Conservation (phyloP, 768 basidiomycete genomes). For the Rhizopogon vinicolor region DNA sequence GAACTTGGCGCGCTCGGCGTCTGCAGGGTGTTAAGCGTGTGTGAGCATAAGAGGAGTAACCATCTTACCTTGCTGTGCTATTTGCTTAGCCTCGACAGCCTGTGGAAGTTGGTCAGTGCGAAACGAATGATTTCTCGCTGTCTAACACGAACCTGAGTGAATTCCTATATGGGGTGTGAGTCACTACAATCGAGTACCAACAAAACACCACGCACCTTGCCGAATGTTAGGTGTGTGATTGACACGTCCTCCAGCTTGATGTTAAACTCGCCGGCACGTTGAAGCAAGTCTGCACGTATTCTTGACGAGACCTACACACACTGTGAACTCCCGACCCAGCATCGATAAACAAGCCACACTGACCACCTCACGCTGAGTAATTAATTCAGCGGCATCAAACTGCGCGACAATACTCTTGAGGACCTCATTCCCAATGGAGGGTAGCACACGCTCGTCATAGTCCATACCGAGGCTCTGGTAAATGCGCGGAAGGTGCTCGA, state of each 20-base stretch:
- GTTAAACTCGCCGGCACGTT: conserved; percentile 94
- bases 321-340: not conserved
- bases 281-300: conserved; percentile 87
- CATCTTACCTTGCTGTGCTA: conserved; percentile 91
- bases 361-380: conserved; percentile 97
- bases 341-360: conserved; percentile 22
- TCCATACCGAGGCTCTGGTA: conserved; percentile 94
- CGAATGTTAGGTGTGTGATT: conserved; percentile 87
- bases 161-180: conserved; percentile 56
- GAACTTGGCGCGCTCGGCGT: conserved; percentile 98
- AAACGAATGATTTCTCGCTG: not conserved
- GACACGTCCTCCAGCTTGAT: conserved; percentile 96
- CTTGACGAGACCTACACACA: conserved; percentile 74
- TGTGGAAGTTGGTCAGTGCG: conserved; percentile 12
- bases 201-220: conserved; percentile 49
- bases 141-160: conserved; percentile 53
- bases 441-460: conserved; percentile 96
- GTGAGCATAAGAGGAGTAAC: too few relatives aligned
- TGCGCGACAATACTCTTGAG: conserved; percentile 97
- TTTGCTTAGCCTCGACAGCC: conserved; percentile 99
- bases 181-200: not conserved
- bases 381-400: conserved; percentile 94
- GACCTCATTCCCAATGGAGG: conserved; percentile 97
- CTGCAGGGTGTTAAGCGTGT: conserved; percentile 36
- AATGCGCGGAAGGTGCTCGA: conserved; percentile 82